Base-by-base conservation (phyloP, 371 early-diverging fungal genomes). In the Mortierella sp. region DNA sequence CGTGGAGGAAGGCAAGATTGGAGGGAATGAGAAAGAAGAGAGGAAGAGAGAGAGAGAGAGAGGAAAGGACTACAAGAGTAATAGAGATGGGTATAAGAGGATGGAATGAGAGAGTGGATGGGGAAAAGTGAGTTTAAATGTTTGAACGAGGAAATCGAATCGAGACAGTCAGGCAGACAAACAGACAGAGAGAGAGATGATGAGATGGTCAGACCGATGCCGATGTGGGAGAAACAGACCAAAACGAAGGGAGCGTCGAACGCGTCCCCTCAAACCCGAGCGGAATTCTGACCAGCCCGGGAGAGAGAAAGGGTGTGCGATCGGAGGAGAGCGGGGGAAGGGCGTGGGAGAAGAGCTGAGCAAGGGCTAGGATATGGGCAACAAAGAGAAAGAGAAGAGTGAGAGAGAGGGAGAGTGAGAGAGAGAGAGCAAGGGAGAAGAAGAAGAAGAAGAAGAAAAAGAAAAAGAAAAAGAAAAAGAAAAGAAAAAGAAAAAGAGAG, bases 101-200 rank as follows among this genome's bases (percentile, higher is more conserved):
- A n/a, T n/a, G n/a, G n/a, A n/a, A n/a, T n/a, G 56, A 62, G 52
- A 62, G n/a, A 23, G 60, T 7, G 21, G 60, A 25, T 16, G 29
- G 25, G 57, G 29, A 48, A 25, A 45, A 62, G 52, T 30, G 52
- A 62, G 21, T 11, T 16, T 37, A n/a, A 61, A 29, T 15, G 26
- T 23, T 11, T 15, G 44, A 28, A 62, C 26, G 37, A 25, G 46
- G n/a, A 62, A 37, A 62, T 15, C 23, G 44, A 16, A 7, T 46
- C 6, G 47, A 26, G 12, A 11, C 25, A n/a, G n/a, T n/a, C n/a
- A n/a, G n/a, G n/a, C n/a, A n/a, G n/a, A n/a, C n/a, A n/a, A n/a
- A n/a, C n/a, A n/a, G n/a, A n/a, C n/a, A 25, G 48, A 16, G 50
- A 48, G 51, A 4, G 61, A 16, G 18, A n/a, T n/a, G 47, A 28